Percentiles rank a stretch among this genome's conserved stretches.
Conservation (phyloP, 345 rosid genomes). For the Turnera subulata region DNA sequence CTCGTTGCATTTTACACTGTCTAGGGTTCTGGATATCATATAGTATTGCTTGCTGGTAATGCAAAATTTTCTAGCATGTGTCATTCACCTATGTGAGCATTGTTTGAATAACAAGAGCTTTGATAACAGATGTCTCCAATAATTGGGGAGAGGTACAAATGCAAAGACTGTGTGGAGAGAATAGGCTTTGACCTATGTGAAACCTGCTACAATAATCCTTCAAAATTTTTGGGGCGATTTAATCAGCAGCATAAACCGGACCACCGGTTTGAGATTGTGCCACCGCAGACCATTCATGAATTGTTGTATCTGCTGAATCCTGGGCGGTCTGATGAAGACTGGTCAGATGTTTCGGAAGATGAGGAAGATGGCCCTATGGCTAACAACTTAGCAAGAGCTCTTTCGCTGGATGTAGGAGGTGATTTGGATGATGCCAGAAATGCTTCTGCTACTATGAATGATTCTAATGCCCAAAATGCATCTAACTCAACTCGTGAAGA, state of each 20-base stretch:
- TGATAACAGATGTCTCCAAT: conserved; percentile 8
- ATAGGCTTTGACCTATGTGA: conserved; percentile 13
- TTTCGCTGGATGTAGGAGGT: not conserved
- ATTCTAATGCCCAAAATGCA: not conserved
- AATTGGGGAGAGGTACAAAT: conserved; percentile 10
- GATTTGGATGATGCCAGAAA: not conserved
- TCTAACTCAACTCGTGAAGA: not conserved
- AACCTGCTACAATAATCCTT: conserved; percentile 6
- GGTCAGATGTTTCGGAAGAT: not conserved
- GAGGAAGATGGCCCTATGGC: not conserved
- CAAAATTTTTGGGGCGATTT: conserved; percentile 8
- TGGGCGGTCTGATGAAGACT: conserved; percentile 1
- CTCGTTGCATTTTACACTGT: too few relatives aligned
- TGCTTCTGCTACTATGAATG: not conserved
- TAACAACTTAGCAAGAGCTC: not conserved
- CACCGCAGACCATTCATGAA: not conserved
- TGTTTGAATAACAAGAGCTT: not conserved
- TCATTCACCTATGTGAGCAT: not conserved
- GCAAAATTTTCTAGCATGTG: not conserved
- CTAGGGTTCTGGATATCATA: too few relatives aligned
- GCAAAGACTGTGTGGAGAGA: conserved; percentile 14
- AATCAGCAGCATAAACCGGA: conserved; percentile 16
- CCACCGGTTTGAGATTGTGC: conserved; percentile 10
- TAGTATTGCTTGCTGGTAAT: too few relatives aligned
- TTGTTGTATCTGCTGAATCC: not conserved